Evolutionary conservation across 345 rosid genomes (phyloP).

Genomic region (Eucalyptus rudis): DNA sequence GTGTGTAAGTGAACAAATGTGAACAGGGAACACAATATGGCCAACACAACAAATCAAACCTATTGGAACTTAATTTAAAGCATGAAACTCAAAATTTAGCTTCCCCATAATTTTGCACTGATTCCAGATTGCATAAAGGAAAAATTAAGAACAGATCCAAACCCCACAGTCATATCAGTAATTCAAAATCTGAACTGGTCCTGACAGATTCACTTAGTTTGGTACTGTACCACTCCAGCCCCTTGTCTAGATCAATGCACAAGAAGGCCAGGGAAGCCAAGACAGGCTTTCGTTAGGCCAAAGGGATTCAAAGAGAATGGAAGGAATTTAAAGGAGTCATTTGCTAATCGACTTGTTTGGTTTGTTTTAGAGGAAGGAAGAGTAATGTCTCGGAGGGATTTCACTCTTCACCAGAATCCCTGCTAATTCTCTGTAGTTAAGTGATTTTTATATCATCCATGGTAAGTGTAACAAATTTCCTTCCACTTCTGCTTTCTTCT

Average conservation of each 20-base stretch:
- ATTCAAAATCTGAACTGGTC: not conserved
- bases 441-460: not conserved
- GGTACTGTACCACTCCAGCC: not conserved
- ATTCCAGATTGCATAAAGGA: not conserved
- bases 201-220: not conserved
- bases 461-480: not conserved
- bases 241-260: not conserved
- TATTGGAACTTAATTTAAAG: not conserved
- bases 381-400: not conserved
- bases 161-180: not conserved
- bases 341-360: not conserved
- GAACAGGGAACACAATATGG: not conserved
- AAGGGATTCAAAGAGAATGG: not conserved
- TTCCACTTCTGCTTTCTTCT: not conserved
- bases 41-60: not conserved
- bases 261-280: not conserved
- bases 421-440: not conserved
- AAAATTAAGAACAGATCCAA: not conserved
- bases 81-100: not conserved
- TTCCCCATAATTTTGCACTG: not conserved
- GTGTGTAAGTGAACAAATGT: not conserved
- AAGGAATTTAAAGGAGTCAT: not conserved
- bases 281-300: not conserved
- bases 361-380: not conserved
- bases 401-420: not conserved